A percentile compares a stretch with the other conserved stretches of the same genome.
Conservation (phyloP, 129 eudicot species). For the Flaveria brownii region DNA sequence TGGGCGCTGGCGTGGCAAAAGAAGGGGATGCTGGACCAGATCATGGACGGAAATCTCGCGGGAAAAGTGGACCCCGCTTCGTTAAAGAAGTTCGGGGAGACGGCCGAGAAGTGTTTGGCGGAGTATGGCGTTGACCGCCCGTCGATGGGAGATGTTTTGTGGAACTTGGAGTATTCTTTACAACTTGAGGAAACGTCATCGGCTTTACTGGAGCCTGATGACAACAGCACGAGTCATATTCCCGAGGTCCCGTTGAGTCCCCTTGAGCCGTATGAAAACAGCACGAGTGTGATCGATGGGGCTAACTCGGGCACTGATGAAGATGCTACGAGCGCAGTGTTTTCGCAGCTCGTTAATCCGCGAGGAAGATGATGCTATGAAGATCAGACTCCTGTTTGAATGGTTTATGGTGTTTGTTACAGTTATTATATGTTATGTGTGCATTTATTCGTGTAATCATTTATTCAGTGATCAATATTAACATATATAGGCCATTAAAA, state of each 20-base stretch:
- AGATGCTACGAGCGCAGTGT: conserved; percentile 47
- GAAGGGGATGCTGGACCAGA: conserved; percentile 56
- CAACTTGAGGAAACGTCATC: conserved; percentile 74
- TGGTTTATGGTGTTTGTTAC: background rate
- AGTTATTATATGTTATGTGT: conserved; percentile 15
- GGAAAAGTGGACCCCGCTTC: conserved; percentile 55
- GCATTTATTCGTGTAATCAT: conserved; percentile 19
- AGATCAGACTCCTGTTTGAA: background rate
- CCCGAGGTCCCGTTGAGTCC: conserved; percentile 63
- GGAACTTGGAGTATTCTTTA: conserved; percentile 76
- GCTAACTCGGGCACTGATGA: conserved; percentile 32
- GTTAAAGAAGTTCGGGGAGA: conserved; percentile 57
- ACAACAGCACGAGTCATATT: conserved; percentile 48
- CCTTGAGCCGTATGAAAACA: conserved; percentile 61
- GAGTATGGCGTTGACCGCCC: conserved; percentile 75
- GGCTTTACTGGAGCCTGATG: conserved; percentile 36
- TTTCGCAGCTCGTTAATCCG: conserved; percentile 48
- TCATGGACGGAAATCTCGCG: conserved; percentile 48
- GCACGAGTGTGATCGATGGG: conserved; percentile 35
- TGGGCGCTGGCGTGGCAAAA: conserved; percentile 84
- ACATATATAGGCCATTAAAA: background rate
- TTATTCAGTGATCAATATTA: conserved; percentile 19
- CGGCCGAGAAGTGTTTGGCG: conserved; percentile 78
- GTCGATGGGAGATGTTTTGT: conserved; percentile 78
- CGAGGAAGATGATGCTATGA: conserved; percentile 42